Conservation (phyloP, 1,284 basidiomycete species). For the Porogramme epimiltina region DNA sequence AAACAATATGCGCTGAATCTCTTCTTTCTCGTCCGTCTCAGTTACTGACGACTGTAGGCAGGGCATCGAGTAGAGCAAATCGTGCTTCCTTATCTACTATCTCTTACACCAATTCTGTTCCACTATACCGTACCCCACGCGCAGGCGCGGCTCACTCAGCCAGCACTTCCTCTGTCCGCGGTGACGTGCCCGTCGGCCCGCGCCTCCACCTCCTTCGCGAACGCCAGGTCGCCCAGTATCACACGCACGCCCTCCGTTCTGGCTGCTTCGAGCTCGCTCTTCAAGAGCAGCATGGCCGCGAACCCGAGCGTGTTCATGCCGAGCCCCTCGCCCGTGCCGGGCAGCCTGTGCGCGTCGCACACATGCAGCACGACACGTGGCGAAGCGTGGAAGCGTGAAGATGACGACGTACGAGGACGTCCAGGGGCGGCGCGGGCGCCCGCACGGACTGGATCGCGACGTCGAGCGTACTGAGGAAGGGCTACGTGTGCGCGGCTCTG, state of each 20-base stretch:
- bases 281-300: slow-evolving; percentile 83
- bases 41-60: too few relatives aligned
- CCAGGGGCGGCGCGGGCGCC: slow-evolving; percentile 58
- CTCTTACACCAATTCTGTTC: too few relatives aligned
- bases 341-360: slow-evolving; percentile 48
- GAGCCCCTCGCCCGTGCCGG: slow-evolving; percentile 55
- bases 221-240: slow-evolving; percentile 56
- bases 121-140: too few relatives aligned
- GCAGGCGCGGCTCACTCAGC: too few relatives aligned
- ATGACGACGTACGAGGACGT: slow-evolving; percentile 82
- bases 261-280: slow-evolving; percentile 72
- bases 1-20: too few relatives aligned
- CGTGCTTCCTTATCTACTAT: too few relatives aligned
- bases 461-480: too few relatives aligned
- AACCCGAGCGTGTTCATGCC: slow-evolving; percentile 86
- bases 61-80: too few relatives aligned
- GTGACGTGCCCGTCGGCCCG: slow-evolving; percentile 33
- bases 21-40: too few relatives aligned
- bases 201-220: slow-evolving; percentile 64
- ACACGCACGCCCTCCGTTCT: slow-evolving; percentile 64
- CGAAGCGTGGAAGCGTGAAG: slow-evolving; percentile 83
- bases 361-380: slow-evolving; percentile 75
- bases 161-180: too few relatives aligned
- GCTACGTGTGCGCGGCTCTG: too few relatives aligned
- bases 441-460: slow-evolving; percentile 73